These are phyloP conservation scores for Penstemon barbatus DNA, from an alignment of 257 asterid genomes.

Conservation along the genomic window DNA sequence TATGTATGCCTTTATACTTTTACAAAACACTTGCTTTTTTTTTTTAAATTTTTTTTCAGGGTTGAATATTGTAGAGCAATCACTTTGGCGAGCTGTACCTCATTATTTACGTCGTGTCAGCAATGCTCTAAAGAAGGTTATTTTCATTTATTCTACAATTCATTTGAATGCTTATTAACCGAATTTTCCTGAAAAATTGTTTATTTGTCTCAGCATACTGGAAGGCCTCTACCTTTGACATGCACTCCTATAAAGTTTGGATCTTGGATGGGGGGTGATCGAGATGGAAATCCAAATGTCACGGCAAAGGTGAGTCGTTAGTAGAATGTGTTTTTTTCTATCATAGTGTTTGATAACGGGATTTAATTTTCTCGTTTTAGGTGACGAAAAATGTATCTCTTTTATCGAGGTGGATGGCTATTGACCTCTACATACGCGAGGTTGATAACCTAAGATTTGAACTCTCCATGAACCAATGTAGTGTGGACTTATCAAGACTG, in stretches of 20 bases:
- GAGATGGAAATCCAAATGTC: slow-evolving; percentile 98
- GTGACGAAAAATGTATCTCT: slow-evolving; percentile 88
- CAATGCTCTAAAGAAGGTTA: slow-evolving; percentile 91
- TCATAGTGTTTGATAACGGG: slow-evolving; percentile 21
- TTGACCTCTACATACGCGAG: slow-evolving; percentile 86
- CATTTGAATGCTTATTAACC: slow-evolving; percentile 15
- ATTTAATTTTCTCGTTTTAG: slow-evolving; percentile 42
- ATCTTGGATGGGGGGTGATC: slow-evolving; percentile 99
- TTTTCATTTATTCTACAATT: slow-evolving; percentile 24
- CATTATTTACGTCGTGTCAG: slow-evolving; percentile 94
- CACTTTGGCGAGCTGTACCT: slow-evolving; percentile 98
- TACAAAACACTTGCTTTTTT: slow-evolving; percentile 14
- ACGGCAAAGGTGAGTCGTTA: slow-evolving; percentile 76
- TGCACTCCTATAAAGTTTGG: slow-evolving; percentile 98
- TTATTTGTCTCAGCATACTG: slow-evolving; percentile 71
- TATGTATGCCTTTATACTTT: not conserved
- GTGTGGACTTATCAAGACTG: slow-evolving; percentile 51
- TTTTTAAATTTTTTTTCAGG: slow-evolving; percentile 53
- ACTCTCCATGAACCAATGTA: slow-evolving; percentile 92
- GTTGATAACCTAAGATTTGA: slow-evolving; percentile 89
- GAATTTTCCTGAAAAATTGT: slow-evolving; percentile 25
- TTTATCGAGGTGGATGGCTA: slow-evolving; percentile 97
- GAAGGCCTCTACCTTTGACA: slow-evolving; percentile 87
- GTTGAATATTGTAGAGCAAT: slow-evolving; percentile 88
- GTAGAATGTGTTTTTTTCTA: not conserved